Percentiles rank a stretch among this genome's conserved stretches.
Conservation (phyloP, 2,329 filamentous ascomycete genomes). For the Penicillium oxalicum region DNA sequence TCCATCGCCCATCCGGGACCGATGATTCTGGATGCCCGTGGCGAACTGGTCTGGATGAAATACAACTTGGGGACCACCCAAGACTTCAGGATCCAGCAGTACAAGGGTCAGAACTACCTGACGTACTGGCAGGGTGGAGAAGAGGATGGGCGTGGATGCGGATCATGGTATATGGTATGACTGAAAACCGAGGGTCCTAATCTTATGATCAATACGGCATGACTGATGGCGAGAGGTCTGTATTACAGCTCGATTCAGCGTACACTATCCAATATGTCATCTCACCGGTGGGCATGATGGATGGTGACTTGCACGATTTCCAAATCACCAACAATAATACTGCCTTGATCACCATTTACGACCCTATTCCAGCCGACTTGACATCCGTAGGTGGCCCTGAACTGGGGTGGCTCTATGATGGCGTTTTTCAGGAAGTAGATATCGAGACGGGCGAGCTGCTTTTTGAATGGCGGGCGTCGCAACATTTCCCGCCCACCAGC, state of each 20-base stretch:
- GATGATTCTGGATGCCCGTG: conserved; percentile 32
- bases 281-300: conserved; percentile 15
- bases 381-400: conserved; percentile 33
- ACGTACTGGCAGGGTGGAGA: conserved; percentile 47
- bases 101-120: conserved; percentile 40
- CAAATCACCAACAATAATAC: conserved; percentile 39
- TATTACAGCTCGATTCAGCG: conserved; percentile 21
- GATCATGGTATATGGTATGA: conserved; percentile 26
- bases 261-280: conserved; percentile 26
- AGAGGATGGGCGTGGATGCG: conserved; percentile 41
- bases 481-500: conserved; percentile 30
- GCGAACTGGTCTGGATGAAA: conserved; percentile 29
- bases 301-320: conserved; percentile 42
- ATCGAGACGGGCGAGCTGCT: conserved; percentile 38
- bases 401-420: conserved; percentile 38
- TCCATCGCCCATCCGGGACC: conserved; percentile 33
- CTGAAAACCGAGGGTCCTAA: no score
- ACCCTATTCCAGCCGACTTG: conserved; percentile 37
- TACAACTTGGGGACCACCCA: conserved; percentile 37
- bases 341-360: conserved; percentile 40
- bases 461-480: conserved; percentile 43
- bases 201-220: no score
- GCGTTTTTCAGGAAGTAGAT: conserved; percentile 43
- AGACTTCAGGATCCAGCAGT: conserved; percentile 44
- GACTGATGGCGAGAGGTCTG: conserved; percentile 3